These are phyloP conservation scores for Phytopythium boreale DNA, from an alignment of 352 stramenopile genomes.

Conservation along the genomic window DNA sequence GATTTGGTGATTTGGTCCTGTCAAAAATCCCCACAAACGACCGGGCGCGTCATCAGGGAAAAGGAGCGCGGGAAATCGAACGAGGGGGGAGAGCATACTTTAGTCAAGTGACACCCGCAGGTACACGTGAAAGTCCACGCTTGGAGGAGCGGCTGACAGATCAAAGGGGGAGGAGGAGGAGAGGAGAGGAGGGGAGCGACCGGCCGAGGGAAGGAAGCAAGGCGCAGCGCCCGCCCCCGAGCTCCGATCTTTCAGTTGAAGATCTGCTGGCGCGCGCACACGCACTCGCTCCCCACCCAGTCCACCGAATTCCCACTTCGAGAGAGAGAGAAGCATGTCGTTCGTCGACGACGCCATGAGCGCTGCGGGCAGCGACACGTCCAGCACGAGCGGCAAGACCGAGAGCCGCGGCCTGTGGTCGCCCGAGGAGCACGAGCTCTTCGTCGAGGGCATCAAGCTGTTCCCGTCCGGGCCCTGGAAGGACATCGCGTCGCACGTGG, in stretches of 20 bases:
- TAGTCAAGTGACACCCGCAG: neutral
- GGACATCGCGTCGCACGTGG: conserved; percentile 70
- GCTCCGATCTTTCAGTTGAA: conserved; percentile 46
- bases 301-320: neutral
- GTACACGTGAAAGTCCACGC: neutral
- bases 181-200: neutral
- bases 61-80: conserved; percentile 7
- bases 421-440: conserved; percentile 67
- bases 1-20: neutral
- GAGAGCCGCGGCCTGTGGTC: conserved; percentile 73
- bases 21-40: neutral
- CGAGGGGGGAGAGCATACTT: neutral
- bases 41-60: conserved; percentile 6
- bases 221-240: conserved; percentile 7
- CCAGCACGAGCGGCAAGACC: conserved; percentile 25
- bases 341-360: conserved; percentile 32
- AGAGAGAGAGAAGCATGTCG: conserved; percentile 22
- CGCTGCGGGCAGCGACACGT: conserved; percentile 20
- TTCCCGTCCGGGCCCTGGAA: conserved; percentile 77
- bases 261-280: conserved; percentile 41
- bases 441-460: conserved; percentile 75
- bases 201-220: neutral
- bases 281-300: conserved; percentile 2
- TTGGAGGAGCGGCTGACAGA: neutral
- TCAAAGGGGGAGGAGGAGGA: neutral